Evolutionary conservation across 2,329 filamentous ascomycete genomes (phyloP), one percentile per base, ranked within the genome.

Genomic region (Monilinia vaccinii-corymbosi): DNA sequence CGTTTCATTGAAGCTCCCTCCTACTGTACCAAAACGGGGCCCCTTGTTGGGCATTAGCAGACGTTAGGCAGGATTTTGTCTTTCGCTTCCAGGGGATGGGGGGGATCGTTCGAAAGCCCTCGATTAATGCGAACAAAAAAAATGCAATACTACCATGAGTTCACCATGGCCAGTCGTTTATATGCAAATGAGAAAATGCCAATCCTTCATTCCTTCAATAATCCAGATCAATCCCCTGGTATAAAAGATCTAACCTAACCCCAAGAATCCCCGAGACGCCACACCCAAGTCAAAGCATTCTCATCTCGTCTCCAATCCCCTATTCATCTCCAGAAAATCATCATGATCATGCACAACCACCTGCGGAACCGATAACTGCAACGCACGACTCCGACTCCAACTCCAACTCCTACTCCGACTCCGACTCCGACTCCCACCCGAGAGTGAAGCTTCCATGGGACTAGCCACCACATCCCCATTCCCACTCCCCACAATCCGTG

Each of bases 331-430:
- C 61, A 66, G 62, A 58, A 52, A 63, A 1, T 56, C 61, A 61
- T 67, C 65, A 61, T 68, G 62, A 60, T 68, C 61, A 46, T 68
- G 34, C 5, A 68, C 61, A 40, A 58, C 28, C 4, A 69, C 62
- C 34, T 57, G 32, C 1, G 67, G 67, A 25, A 67, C 45, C 25
- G 38, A 25, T 4, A 55, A 32, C 18, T 11, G 53, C 31, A 44
- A 60, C 40, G 55, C 40, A 46, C 56, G 55, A 46, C 47, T 60
- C 34, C 42, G 45, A 25, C 52, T 60, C 25, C 25, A 6, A 28
- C 25, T 28, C 25, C 25, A 6, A 3, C 25, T 60, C 40, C 42
- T 49, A 25, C 52, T 58, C 25, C 25, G 25, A 28, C 25, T 28
- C 25, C 25, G 25, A 3, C 25, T 60, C 40, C 42, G 45, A 25